Evolutionary conservation across 345 rosid species (phyloP), one percentile per base, ranked within the genome.

Genomic region (Salix purpurea): DNA sequence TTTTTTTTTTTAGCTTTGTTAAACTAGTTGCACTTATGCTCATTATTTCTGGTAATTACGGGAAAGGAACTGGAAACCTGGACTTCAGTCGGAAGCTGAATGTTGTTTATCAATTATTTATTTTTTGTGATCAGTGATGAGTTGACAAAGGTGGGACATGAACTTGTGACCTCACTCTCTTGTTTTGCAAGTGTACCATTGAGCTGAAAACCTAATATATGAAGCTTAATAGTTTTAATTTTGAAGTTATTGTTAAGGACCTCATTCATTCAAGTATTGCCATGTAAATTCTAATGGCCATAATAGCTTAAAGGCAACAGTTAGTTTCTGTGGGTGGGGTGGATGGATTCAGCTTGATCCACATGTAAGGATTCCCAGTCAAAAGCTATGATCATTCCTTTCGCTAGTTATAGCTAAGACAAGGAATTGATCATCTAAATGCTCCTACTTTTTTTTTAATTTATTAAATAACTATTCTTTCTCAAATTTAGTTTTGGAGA

Each of bases 401-500:
- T 21, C 34, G 70, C 80, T 72, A 65, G 28, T 7, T 34, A 69
- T 67, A 66, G 70, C 74, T 69, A 69, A 54, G 21, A 26, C 14
- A 36, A 61, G 58, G 28, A 40, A 24, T 24, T 36, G 44, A 64
- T 39, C 36, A 61, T 72, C 18, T 60, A 21, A 21, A 14, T 61
- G 40, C 18, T 46, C 18, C 5, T 44, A 12, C 50, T 19, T 26
- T 30, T 65, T 64, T 18, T 61, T 62, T 48, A n/a, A 19, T 72
- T 67, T 74, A 76, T 34, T 69, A 67, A 58, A 13, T 78, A 40
- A 5, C 67, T 67, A 13, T 66, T 19, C 48, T 12, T 66, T 74
- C 70, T 65, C 68, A 52, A 48, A 26, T 77, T 24, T 81, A 95
- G 98, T 40, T 96, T 91, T 87, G 98, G 98, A 36, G 99, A 96